Evolutionary conservation across 108 stramenopile genomes (phyloP).

Genomic region (Pseudonitzschia pungens): DNA sequence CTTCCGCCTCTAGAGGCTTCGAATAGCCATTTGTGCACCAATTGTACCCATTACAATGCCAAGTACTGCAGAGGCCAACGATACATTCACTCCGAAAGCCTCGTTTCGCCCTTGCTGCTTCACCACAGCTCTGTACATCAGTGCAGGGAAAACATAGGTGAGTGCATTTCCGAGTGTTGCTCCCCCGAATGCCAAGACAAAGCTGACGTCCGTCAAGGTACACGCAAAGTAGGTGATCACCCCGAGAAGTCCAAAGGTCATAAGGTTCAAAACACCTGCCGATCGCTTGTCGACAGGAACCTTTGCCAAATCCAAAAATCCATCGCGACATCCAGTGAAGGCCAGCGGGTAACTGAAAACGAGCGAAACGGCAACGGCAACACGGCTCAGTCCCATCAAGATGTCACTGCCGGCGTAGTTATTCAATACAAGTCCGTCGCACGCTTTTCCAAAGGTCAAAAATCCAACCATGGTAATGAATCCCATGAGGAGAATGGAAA

Average conservation of each 20-base stretch:
- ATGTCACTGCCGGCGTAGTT: constrained; percentile 89
- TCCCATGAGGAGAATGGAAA: constrained; percentile 65
- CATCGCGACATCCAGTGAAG: constrained; percentile 83
- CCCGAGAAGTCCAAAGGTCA: constrained; percentile 61
- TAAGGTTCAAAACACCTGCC: constrained; percentile 47
- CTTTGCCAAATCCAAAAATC: constrained; percentile 75
- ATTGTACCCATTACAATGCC: constrained; percentile 80
- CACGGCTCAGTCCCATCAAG: constrained; percentile 81
- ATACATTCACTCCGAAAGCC: constrained; percentile 53
- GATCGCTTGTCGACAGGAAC: constrained; percentile 57
- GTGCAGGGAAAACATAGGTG: constrained; percentile 86
- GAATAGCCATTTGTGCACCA: constrained; percentile 71
- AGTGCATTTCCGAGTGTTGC: constrained; percentile 92
- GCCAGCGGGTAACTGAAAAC: constrained; percentile 74
- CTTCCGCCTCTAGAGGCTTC: neutral
- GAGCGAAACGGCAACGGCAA: constrained; percentile 89
- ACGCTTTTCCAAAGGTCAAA: constrained; percentile 86
- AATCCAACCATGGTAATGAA: constrained; percentile 87
- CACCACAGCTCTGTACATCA: constrained; percentile 75
- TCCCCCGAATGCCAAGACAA: constrained; percentile 92
- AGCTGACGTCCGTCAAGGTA: constrained; percentile 77
- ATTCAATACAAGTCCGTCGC: constrained; percentile 90
- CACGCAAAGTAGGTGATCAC: constrained; percentile 67
- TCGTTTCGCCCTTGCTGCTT: constrained; percentile 59
- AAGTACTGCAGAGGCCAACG: constrained; percentile 62